A percentile compares a stretch with the other conserved stretches of the same genome.
These are phyloP conservation scores for Quercus parvula DNA, from an alignment of 306 rosid genomes.

Conservation along the genomic window DNA sequence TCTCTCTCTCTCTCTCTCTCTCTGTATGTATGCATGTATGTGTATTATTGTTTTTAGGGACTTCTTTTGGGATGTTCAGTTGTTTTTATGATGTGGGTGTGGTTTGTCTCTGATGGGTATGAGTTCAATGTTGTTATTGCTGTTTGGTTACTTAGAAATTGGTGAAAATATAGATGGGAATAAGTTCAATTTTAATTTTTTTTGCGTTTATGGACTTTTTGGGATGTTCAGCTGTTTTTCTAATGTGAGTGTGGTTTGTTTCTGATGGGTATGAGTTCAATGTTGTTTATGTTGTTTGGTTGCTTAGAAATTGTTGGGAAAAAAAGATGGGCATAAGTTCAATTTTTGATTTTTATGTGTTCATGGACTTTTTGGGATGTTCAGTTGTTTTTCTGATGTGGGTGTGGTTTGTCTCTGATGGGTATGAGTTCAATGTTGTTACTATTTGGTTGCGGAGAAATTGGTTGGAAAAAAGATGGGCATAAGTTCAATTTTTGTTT, in stretches of 20 bases:
- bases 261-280: not conserved
- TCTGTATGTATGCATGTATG: not conserved
- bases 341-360: no score
- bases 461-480: not conserved
- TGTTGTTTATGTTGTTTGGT: not conserved
- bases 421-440: not conserved
- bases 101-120: not conserved
- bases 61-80: not conserved
- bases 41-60: not conserved
- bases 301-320: not conserved
- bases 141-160: not conserved
- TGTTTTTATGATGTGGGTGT: not conserved
- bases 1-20: slow-evolving; percentile 7
- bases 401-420: not conserved
- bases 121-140: not conserved
- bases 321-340: no score
- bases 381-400: not conserved
- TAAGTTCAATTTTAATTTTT: no score
- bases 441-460: not conserved
- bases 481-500: no score
- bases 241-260: not conserved
- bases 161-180: not conserved
- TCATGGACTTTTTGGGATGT: not conserved
- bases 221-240: not conserved
- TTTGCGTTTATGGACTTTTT: not conserved